Evolutionary conservation across 192 early-diverging fungal genomes (phyloP).

Genomic region (Mycoemilia scoparia): DNA sequence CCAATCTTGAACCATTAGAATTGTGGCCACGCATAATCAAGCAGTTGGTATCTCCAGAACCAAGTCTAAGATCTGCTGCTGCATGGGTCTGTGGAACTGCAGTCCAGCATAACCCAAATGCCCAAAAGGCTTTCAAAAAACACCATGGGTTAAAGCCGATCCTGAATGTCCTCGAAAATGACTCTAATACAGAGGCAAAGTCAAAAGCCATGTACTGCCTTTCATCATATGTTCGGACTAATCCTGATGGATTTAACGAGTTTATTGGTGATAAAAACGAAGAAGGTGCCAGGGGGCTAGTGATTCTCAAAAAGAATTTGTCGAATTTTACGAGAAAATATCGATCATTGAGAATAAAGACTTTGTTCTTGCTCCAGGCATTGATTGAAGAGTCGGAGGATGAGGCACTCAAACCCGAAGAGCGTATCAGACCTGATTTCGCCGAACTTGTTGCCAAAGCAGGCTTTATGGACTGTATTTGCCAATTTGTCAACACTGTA

Average conservation of each 20-base stretch:
- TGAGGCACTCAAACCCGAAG: constrained; percentile 8
- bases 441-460: constrained; percentile 24
- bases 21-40: constrained; percentile 67
- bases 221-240: constrained; percentile 44
- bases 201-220: constrained; percentile 56
- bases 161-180: constrained; percentile 23
- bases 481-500: no score
- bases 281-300: constrained; percentile 24
- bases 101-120: constrained; percentile 79
- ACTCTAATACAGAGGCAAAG: constrained; percentile 24
- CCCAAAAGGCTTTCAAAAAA: constrained; percentile 48
- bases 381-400: constrained; percentile 41
- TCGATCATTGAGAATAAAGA: constrained; percentile 14
- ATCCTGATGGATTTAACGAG: constrained; percentile 30
- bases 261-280: constrained; percentile 31
- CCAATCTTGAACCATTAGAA: constrained; percentile 68
- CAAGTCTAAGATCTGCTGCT: constrained; percentile 41
- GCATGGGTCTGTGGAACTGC: constrained; percentile 89
- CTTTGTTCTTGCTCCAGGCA: constrained; percentile 42
- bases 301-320: constrained; percentile 22
- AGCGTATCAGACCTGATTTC: constrained; percentile 15
- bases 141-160: constrained; percentile 28
- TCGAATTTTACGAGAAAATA: constrained; percentile 13
- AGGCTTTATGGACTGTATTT: constrained; percentile 24
- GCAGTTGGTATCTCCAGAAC: constrained; percentile 22